Evolutionary conservation across 2,329 filamentous ascomycete genomes (phyloP), one percentile per base, ranked within the genome.

Genomic region (Cladosporium sp.): DNA sequence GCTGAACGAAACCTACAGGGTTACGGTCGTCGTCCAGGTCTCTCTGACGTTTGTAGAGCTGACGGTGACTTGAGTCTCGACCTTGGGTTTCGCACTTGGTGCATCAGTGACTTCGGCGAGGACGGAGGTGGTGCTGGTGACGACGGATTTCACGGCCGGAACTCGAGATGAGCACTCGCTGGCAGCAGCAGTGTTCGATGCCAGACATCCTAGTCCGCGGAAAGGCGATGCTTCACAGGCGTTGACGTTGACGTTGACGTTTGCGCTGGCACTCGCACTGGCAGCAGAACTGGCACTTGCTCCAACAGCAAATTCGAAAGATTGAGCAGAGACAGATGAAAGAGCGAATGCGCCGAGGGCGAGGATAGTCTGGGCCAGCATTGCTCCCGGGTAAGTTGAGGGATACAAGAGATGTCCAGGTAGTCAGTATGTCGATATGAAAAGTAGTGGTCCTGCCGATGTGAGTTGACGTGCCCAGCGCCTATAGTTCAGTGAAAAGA

Each of bases 121-220:
- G 11, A 65, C 62, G 3, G 62, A 65, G n/a, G 62, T 65, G 21
- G 62, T 65, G 55, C 55, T 59, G 12, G 62, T 65, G 29, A 46
- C 35, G 26, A 44, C 60, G 7, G 49, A 49, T 5, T 31, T 60
- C 4, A 58, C 55, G 23, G 26, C 35, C 16, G 62, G 62, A 5
- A 65, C 46, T 12, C 52, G 50, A 44, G 62, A 59, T 3, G 52
- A 59, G 44, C 62, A 65, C 18, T 59, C 55, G 44, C 55, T 65
- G 56, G 62, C 62, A n/a, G 62, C 62, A 46, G 61, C 61, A 26
- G 61, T 63, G 61, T 63, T 63, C 3, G 61, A 63, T 21, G 61
- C 61, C 50, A 63, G 50, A 23, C 61, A 63, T 2, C 61, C 61
- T 52, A 63, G 28, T n/a, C 61, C 61, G 3, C 33, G 31, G 50